phyloP scores from a whole-genome alignment of 1,284 basidiomycete species.

The Boletus nobilissimus region DNA sequence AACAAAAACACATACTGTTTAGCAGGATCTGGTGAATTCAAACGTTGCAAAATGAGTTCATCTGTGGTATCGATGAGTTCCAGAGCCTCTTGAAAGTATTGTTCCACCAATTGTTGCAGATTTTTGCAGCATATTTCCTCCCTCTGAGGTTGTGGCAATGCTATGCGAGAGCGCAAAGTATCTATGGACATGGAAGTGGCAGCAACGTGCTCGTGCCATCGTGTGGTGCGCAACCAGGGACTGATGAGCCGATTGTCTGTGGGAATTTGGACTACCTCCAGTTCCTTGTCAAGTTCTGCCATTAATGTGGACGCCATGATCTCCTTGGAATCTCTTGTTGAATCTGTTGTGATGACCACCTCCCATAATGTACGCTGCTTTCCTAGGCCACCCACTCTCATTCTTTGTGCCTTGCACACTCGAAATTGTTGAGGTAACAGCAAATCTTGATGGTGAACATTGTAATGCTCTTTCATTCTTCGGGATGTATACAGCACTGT shows the following conservation, averaged over 20 bases:
- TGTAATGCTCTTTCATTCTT: neutral
- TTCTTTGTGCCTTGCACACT: conserved; percentile 10
- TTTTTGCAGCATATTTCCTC: neutral
- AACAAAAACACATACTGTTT: conserved; percentile 3
- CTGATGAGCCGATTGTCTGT: neutral
- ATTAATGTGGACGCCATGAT: too few species aligned
- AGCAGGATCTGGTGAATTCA: conserved; percentile 24
- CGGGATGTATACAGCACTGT: accelerated
- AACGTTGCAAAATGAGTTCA: conserved; percentile 15
- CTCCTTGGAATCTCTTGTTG: too few species aligned
- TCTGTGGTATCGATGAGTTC: conserved; percentile 1
- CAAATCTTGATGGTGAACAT: accelerated
- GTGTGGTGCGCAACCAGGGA: conserved; percentile 20
- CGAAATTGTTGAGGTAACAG: neutral
- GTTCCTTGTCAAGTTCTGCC: neutral
- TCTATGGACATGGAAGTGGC: neutral
- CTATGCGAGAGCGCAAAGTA: accelerated
- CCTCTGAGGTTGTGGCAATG: neutral
- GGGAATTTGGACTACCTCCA: neutral
- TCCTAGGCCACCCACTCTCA: neutral
- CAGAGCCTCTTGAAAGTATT: conserved; percentile 11
- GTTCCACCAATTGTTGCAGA: neutral
- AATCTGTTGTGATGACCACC: neutral
- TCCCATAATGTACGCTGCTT: neutral
- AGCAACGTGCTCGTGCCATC: conserved; percentile 18